Evolutionary conservation across 306 rosid genomes (phyloP).

Genomic region (Acacia melanoxylon): DNA sequence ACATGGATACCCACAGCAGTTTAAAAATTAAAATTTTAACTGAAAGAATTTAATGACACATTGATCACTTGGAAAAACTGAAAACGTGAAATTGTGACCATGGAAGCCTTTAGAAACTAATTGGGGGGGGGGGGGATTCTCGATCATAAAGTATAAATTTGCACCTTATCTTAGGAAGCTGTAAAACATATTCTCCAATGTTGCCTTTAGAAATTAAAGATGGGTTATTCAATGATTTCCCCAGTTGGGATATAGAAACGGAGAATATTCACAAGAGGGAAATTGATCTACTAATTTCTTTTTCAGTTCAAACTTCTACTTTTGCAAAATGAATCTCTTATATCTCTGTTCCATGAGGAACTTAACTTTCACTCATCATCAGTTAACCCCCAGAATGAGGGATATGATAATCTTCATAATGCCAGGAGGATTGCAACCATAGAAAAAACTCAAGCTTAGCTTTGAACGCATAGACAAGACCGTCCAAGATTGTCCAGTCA

Average conservation of each 20-base stretch:
- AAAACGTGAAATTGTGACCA: background rate
- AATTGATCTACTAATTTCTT: background rate
- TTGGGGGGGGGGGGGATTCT: background rate
- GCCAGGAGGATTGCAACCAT: background rate
- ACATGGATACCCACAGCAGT: background rate
- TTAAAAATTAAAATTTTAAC: background rate
- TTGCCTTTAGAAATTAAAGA: background rate
- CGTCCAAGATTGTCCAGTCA: background rate
- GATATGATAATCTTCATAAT: background rate
- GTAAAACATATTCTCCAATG: slow-evolving; percentile 1
- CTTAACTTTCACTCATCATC: slow-evolving; percentile 1
- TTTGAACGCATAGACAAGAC: background rate
- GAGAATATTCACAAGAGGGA: background rate
- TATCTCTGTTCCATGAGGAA: background rate
- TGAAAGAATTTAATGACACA: slow-evolving; percentile 15
- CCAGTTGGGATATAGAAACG: background rate
- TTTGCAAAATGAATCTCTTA: background rate
- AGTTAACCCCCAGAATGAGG: slow-evolving; percentile 10
- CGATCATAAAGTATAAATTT: background rate
- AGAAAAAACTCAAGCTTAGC: slow-evolving; percentile 16
- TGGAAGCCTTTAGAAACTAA: background rate
- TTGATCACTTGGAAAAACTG: slow-evolving; percentile 14
- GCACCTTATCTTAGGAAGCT: background rate
- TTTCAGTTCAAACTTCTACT: slow-evolving; percentile 1
- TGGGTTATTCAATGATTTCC: slow-evolving; percentile 16